These are phyloP conservation scores for Ophiosphaerella herpotricha DNA, from an alignment of 2,329 filamentous ascomycete genomes.

Conservation along the genomic window DNA sequence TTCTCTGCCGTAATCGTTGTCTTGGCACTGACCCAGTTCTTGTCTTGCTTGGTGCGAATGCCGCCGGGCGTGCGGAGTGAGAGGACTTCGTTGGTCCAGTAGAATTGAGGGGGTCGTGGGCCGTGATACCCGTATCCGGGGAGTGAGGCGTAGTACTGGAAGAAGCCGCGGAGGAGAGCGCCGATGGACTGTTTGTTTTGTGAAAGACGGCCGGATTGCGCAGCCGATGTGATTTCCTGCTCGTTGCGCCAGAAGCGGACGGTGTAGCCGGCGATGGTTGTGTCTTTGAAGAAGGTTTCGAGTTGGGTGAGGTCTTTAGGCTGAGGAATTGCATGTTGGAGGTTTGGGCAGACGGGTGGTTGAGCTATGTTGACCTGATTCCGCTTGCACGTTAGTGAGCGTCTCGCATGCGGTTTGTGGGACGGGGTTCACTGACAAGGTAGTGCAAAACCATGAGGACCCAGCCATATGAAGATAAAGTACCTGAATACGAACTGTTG, in stretches of 20 bases:
- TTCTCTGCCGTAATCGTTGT: constrained; percentile 66
- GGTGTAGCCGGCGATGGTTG: constrained; percentile 66
- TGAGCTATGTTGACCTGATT: constrained; percentile 70
- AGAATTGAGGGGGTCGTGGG: constrained; percentile 62
- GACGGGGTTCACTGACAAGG: constrained; percentile 47
- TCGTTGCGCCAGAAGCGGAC: constrained; percentile 82
- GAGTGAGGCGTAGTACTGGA: constrained; percentile 78
- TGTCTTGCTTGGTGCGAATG: constrained; percentile 72
- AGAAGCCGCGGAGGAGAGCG: constrained; percentile 78
- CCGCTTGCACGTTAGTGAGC: too few relatives aligned
- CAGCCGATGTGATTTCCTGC: constrained; percentile 66
- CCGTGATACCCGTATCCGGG: constrained; percentile 31
- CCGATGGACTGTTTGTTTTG: constrained; percentile 73
- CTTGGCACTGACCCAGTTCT: constrained; percentile 85
- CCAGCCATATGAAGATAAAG: constrained; percentile 87
- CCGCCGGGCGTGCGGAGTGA: constrained; percentile 75
- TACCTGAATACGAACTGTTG: constrained; percentile 85
- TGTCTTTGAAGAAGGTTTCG: constrained; percentile 47
- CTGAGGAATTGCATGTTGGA: constrained; percentile 62
- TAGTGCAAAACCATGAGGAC: constrained; percentile 93
- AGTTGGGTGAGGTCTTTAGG: constrained; percentile 17
- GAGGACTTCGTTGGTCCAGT: constrained; percentile 80
- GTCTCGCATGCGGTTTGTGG: too few relatives aligned
- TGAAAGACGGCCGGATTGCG: constrained; percentile 63
- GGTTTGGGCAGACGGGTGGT: constrained; percentile 83